Evolutionary conservation across 176 grass and related monocot species (phyloP), one percentile per base, ranked within the genome.

Genomic region (Puccinellia tenuiflora): DNA sequence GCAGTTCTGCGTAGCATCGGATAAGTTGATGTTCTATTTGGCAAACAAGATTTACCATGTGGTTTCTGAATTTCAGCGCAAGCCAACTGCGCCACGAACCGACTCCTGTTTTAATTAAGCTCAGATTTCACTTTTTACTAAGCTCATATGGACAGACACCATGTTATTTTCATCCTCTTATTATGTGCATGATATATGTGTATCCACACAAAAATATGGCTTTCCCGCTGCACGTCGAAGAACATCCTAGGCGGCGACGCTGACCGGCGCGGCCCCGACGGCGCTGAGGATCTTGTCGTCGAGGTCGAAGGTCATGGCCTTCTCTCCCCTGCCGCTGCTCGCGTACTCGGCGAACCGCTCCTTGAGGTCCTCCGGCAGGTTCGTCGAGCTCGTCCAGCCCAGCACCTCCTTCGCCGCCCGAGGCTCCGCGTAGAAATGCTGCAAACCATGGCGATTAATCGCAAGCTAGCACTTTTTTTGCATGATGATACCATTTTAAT

Each of bases 391-490:
- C 45, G 22, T 88, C 96, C 96, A 98, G 61, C 96, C 90, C 43
- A 98, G 79, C 73, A 55, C 66, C 86, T 91, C 83, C 84, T 95
- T 98, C n/a, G 91, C 92, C n/a, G 90, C 92, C 85, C 92, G 77
- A n/a, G 92, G 96, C 80, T 98, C 92, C 37, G 92, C 68, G 50
- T 98, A 98, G 73, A 98, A 98, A 55, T 98, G 92, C 91, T 98
- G 57, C 78, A 73, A 34, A 64, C 6, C 9, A 35, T 48, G 46
- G 46, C 46, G 46, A 48, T 48, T 48, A 48, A 48, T 48, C 46
- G 4, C 46, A 48, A 48, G 46, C 46, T 48, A 43, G 12, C 40
- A 43, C 10, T 43, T 3, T 47, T 40, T 9, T 8, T 40, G 39
- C 39, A 40, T 40, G 39, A 34, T 34, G 33, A 48, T 69, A 63